phyloP scores from a whole-genome alignment of 2,329 filamentous ascomycete genomes.

The Venturia carpophila region DNA sequence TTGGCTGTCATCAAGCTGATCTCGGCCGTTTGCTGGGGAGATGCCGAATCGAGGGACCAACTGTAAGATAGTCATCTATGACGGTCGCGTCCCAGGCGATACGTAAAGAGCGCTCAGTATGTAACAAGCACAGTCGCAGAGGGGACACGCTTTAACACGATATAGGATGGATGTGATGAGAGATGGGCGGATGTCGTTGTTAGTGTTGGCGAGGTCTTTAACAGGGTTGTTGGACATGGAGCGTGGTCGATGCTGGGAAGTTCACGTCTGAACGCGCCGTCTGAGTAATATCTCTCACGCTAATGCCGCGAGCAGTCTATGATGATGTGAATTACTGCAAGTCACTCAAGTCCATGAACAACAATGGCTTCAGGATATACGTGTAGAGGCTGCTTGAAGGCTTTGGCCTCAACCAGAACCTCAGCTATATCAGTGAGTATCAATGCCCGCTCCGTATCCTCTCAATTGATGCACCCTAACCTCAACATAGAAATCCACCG shows the following conservation, averaged over 20 bases:
- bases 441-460: neutral
- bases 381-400: conserved; percentile 30
- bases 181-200: neutral
- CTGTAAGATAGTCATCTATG: neutral
- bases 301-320: neutral
- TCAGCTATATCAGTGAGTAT: neutral
- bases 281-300: neutral
- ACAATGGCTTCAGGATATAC: conserved; percentile 33
- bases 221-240: neutral
- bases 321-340: neutral
- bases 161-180: neutral
- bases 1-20: neutral
- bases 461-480: neutral
- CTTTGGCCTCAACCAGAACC: conserved; percentile 21
- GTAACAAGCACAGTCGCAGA: neutral
- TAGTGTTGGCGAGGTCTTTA: neutral
- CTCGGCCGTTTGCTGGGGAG: neutral
- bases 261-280: too few relatives aligned
- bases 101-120: neutral
- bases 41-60: neutral
- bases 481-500: neutral
- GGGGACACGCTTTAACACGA: neutral
- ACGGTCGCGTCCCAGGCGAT: neutral
- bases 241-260: too few relatives aligned
- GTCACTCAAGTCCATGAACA: neutral